Evolutionary conservation across 2,329 filamentous ascomycete genomes (phyloP), one percentile per base, ranked within the genome.

Genomic region (Pyricularia sp.): DNA sequence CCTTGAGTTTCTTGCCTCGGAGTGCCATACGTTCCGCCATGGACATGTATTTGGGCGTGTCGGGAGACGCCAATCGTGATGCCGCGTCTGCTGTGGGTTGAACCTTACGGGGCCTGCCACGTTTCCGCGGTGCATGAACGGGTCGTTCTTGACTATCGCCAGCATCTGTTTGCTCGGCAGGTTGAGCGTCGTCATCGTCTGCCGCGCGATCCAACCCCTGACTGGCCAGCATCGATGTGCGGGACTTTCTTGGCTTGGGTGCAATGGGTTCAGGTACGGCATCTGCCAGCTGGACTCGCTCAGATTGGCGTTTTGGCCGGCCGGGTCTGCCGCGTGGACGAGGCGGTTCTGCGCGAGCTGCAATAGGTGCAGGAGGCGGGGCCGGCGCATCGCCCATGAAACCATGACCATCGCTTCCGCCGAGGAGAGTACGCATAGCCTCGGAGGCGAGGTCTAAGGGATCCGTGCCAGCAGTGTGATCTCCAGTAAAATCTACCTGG

Each of bases 21-120:
- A 85, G 77, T 42, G 81, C 84, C 80, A 86, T 83, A n/a, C 84
- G 81, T 72, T 88, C 85, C 55, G 82, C 81, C 82, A 88, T 83
- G 6, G 86, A 87, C 78, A 88, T 78, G 65, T 84, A 81, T 12
- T 78, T 75, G 12, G 73, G 74, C 64, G 74, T 72, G 33, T 69
- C 70, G 20, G 74, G 69, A 17, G 33, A 36, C 14, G 50, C 17
- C 69, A 68, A 7, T 70, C 68, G 33, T 68, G 42, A 55, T 42
- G 65, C 50, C 25, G 65, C 67, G 58, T 69, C 69, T 28, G 64
- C 65, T 59, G 71, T 64, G 65, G 73, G 70, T 31, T 71, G 69
- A 4, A 70, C 72, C 23, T 73, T 73, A 0, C 77, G 76, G 12
- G 79, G 67, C 23, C 71, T 36, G 36, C 70, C 69, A 31, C 71